Base-by-base conservation (phyloP, 2,329 filamentous ascomycete species). In the Pyrenophora graminea region DNA sequence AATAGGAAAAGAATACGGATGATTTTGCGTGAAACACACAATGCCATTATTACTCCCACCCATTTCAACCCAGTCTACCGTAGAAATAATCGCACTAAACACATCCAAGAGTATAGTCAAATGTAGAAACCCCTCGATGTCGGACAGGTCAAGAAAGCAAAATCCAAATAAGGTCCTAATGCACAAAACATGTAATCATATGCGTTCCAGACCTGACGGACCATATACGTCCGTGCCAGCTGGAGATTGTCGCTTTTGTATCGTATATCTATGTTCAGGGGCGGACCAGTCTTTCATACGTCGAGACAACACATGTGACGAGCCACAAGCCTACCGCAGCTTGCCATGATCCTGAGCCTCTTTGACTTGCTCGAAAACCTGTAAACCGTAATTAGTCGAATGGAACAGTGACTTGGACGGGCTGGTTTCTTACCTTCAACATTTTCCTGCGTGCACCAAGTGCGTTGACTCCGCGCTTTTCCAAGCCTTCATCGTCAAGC, bases 361-460 rank as follows among this genome's bases (percentile, higher is more conserved):
- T 76, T 86, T 91, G 68, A 97, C 93, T 79, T 97, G 92, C 67
- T 97, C 94, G 76, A 97, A 97, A 49, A 97, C 85, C 85, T 88
- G 63, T 36, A 44, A 8, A n/a, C 7, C 30, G 45, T 51, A 61
- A 61, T 78, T 71, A 77, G 72, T 21, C 13, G 25, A 12, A 19
- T 21, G 9, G 9, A 5, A 9, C 25, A 10, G n/a, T 15, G 18
- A 46, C 7, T 12, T 18, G 7, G 3, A 3, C 3, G 3, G 8
- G 25, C 47, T 34, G 23, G n/a, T n/a, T 21, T 45, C 74, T 75
- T 72, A 87, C 94, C 85, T 99, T 99, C 55, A 99, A 79, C 90
- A 99, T 95, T 83, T 99, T 99, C 72, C 93, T 89, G 63, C 94
- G 83, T 15, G 94, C 94, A 64, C 94, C 94, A 49, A 97, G 83